Conservation (phyloP, 192 early-diverging fungal species). For the Diversispora epigaea region DNA sequence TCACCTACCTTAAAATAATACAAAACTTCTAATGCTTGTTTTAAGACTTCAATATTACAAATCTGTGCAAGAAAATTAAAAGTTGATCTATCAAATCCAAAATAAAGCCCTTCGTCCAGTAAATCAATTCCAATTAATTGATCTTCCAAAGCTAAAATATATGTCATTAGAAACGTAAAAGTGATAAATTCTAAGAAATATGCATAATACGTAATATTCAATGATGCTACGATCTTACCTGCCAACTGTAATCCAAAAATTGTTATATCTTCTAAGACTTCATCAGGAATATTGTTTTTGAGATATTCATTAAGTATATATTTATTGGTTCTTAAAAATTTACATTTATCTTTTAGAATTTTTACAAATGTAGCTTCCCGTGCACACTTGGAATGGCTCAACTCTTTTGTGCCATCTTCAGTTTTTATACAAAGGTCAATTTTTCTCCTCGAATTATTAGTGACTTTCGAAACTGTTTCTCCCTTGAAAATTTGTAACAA, state of each 20-base stretch:
- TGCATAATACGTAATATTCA: background rate
- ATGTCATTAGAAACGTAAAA: conserved; percentile 10
- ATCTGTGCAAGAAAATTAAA: conserved; percentile 20
- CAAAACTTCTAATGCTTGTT: conserved; percentile 26
- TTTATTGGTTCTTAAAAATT: conserved; percentile 29
- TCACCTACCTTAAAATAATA: conserved; percentile 29
- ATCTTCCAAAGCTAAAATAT: conserved; percentile 16
- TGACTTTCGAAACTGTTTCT: conserved; percentile 28
- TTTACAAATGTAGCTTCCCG: conserved; percentile 1
- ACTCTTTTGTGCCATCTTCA: conserved; percentile 3
- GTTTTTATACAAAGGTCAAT: conserved; percentile 27
- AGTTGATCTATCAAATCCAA: conserved; percentile 26
- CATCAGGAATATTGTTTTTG: conserved; percentile 22
- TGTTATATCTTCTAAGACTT: conserved; percentile 19
- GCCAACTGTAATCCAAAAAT: conserved; percentile 29
- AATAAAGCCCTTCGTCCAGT: conserved; percentile 26
- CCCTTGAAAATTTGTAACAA: conserved; percentile 2
- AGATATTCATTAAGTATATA: conserved; percentile 26
- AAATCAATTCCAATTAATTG: conserved; percentile 29
- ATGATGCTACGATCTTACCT: background rate
- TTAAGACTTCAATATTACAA: conserved; percentile 15
- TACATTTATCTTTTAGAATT: conserved; percentile 22
- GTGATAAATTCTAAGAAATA: conserved; percentile 10
- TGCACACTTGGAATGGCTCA: conserved; percentile 30
- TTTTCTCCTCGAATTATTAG: conserved; percentile 14